phyloP scores from a whole-genome alignment of 345 rosid genomes.

The Arabidopsis arenosa region DNA sequence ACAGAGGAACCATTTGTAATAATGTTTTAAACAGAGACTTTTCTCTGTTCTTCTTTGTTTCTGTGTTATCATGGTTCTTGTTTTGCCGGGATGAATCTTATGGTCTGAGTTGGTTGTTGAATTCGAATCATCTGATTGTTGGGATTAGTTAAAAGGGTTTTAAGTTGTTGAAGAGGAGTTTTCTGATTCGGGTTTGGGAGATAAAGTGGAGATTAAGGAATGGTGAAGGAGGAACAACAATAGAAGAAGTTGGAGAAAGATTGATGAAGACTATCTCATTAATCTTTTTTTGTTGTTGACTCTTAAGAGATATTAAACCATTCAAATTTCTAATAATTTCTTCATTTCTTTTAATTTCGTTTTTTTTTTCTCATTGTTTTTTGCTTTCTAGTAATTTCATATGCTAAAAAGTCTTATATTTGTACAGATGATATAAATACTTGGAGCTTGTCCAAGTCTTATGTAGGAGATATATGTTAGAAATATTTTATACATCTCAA shows the following conservation, averaged over 20 bases:
- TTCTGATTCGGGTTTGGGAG: conserved; percentile 53
- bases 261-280: conserved; percentile 41
- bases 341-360: background rate
- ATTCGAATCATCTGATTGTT: conserved; percentile 31
- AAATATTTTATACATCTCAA: background rate
- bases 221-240: conserved; percentile 45
- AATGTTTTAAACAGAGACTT: conserved; percentile 55
- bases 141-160: conserved; percentile 28
- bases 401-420: background rate
- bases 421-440: background rate
- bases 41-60: conserved; percentile 52
- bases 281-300: background rate
- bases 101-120: background rate
- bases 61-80: conserved; percentile 53
- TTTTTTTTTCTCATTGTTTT: too few relatives aligned
- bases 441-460: background rate
- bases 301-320: background rate
- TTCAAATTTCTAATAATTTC: background rate
- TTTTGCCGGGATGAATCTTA: conserved; percentile 53
- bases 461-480: background rate
- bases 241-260: conserved; percentile 28
- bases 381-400: background rate
- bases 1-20: conserved; percentile 91
- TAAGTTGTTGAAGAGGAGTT: conserved; percentile 48
- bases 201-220: conserved; percentile 62